A percentile compares a stretch with the other conserved stretches of the same genome.
Conservation (phyloP, 345 rosid genomes). For the Hirschfeldia incana region DNA sequence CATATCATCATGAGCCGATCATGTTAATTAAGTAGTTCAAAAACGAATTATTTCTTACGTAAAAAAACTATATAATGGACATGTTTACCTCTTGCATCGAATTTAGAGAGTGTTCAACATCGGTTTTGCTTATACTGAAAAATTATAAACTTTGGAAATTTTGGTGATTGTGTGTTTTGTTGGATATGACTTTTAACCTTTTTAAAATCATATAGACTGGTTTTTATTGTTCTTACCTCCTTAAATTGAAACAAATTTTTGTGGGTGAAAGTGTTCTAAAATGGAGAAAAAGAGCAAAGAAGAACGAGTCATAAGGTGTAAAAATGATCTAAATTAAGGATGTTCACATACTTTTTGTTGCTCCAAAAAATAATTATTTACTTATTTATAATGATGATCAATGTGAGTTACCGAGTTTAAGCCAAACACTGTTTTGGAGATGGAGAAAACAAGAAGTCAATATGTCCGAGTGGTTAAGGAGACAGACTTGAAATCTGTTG, state of each 20-base stretch:
- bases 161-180: background rate
- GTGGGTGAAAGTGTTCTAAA: constrained; percentile 12
- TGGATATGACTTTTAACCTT: background rate
- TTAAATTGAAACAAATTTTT: constrained; percentile 5
- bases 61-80: background rate
- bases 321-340: constrained; percentile 16
- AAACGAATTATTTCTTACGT: background rate
- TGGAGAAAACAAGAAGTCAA: constrained; percentile 32
- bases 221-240: background rate
- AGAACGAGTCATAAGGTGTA: constrained; percentile 38
- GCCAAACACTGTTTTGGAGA: background rate
- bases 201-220: background rate
- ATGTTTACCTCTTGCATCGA: constrained; percentile 38
- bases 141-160: background rate
- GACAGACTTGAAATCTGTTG: constrained; percentile 95
- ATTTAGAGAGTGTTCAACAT: constrained; percentile 26
- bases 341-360: background rate
- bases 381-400: background rate
- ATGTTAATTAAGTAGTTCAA: background rate
- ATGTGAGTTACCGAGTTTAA: background rate
- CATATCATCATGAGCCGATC: background rate
- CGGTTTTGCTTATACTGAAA: background rate
- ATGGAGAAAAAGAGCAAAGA: constrained; percentile 14
- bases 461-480: constrained; percentile 99
- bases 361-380: too few relatives aligned